Evolutionary conservation across 2,329 filamentous ascomycete genomes (phyloP), one percentile per base, ranked within the genome.

Genomic region (Xylaria sp.): DNA sequence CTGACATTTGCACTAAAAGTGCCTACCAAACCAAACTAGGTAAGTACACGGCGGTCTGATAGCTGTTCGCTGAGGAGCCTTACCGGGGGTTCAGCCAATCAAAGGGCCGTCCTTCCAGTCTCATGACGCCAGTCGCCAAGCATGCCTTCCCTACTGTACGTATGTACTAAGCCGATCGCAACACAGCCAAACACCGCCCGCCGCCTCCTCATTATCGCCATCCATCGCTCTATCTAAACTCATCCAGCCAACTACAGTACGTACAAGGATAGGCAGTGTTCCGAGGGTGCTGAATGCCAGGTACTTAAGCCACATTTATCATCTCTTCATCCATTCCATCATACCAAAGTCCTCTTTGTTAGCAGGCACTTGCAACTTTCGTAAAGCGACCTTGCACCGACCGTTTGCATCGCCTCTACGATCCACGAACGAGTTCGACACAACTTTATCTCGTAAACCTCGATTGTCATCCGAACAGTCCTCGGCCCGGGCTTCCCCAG

Each of bases 61-160:
- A 52, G 59, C 52, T 23, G 54, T 50, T 34, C 32, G 66, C 25
- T 58, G 51, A 48, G 60, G 64, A 60, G 39, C 48, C 59, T 55
- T 66, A 13, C 55, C 7, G 32, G 60, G 60, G 37, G 12, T 15
- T 9, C 39, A 56, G 25, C 70, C 70, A 72, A 70, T 68, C 54
- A 72, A 25, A 51, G 8, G 9, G 20, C 25, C 20, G 39, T 9
- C 12, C 48, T 48, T 23, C 13, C 6, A 60, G 65, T 72, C 70
- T 60, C 70, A 72, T 72, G 70, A 72, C 70, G 68, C 68, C 62
- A 65, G 52, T 70, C 59, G 68, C 65, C 69, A 69, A 70, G 69
- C 65, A 39, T 34, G 9, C 28, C 28, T 9, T 28, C 39, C 18
- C 34, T 62, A 55, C 34, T 65, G 6, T 50, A 25, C 3, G 23